Evolutionary conservation across 1,139 yeast genomes (phyloP).

Genomic region (Lodderomyces elongisporus): DNA sequence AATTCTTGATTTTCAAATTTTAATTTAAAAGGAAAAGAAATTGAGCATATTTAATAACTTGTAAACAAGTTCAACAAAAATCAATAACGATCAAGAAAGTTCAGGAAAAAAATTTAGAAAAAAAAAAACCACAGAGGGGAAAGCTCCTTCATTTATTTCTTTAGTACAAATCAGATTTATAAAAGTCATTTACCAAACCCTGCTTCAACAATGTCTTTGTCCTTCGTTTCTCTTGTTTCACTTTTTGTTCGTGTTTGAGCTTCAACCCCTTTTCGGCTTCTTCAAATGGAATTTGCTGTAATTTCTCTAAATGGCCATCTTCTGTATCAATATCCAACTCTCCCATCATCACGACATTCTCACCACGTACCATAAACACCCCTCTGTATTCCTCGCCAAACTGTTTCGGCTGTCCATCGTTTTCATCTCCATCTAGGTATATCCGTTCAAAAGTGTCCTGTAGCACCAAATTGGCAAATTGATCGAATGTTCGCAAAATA

Average conservation of each 20-base stretch:
- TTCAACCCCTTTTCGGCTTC: conserved; percentile 51
- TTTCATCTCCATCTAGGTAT: conserved; percentile 41
- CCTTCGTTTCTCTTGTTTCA: conserved; percentile 42
- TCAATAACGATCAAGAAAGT: too few relatives aligned
- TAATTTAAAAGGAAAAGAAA: too few relatives aligned
- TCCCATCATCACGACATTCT: conserved; percentile 93
- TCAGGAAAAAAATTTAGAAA: neutral
- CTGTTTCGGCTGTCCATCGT: conserved; percentile 30
- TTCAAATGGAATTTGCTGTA: conserved; percentile 56
- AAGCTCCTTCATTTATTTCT: conserved; percentile 2
- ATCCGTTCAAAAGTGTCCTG: conserved; percentile 90
- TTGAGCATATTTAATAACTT: too few relatives aligned
- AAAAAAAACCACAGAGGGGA: neutral
- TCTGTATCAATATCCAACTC: conserved; percentile 89
- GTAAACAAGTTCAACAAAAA: too few relatives aligned
- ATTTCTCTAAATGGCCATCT: conserved; percentile 58
- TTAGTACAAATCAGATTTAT: conserved; percentile 49
- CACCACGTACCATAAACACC: conserved; percentile 90
- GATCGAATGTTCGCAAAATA: conserved; percentile 90
- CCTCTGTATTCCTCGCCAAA: conserved; percentile 79
- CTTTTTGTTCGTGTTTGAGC: conserved; percentile 31
- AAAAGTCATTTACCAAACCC: conserved; percentile 57
- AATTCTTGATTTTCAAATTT: conserved; percentile 2
- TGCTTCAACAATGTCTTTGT: conserved; percentile 45
- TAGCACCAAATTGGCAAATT: conserved; percentile 85